Percentiles rank a stretch among this genome's conserved stretches.
phyloP scores from a whole-genome alignment of 2,329 filamentous ascomycete species.

The Nemania serpens region DNA sequence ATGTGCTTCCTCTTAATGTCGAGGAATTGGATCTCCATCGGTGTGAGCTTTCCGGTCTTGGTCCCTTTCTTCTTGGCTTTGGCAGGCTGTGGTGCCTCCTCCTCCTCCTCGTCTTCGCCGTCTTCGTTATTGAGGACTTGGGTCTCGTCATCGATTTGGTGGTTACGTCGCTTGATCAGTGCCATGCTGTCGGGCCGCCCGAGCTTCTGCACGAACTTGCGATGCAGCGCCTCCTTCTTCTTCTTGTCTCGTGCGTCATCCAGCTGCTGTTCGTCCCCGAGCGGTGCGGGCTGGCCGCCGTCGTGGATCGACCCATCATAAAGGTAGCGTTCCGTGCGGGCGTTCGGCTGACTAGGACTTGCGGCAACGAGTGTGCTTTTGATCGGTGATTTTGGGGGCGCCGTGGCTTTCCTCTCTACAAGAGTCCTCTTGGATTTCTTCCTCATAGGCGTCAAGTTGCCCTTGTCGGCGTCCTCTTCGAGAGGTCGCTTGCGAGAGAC shows the following conservation, averaged over 20 bases:
- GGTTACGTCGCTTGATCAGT: slow-evolving; percentile 65
- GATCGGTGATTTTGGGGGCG: slow-evolving; percentile 45
- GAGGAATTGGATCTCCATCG: slow-evolving; percentile 90
- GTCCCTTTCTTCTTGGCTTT: slow-evolving; percentile 69
- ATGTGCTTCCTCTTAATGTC: slow-evolving; percentile 91
- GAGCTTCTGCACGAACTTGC: slow-evolving; percentile 87
- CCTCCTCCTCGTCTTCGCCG: slow-evolving; percentile 61
- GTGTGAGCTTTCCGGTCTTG: slow-evolving; percentile 81
- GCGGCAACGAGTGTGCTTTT: slow-evolving; percentile 27
- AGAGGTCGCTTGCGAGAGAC: slow-evolving; percentile 56
- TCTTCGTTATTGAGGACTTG: slow-evolving; percentile 56
- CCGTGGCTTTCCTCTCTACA: slow-evolving; percentile 47
- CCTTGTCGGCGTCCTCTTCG: slow-evolving; percentile 52
- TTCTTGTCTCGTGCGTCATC: slow-evolving; percentile 56
- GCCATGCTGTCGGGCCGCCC: slow-evolving; percentile 82
- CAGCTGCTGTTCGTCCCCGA: slow-evolving; percentile 48
- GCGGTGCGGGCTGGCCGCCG: slow-evolving; percentile 45
- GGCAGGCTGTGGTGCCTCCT: slow-evolving; percentile 52
- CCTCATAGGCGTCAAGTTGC: slow-evolving; percentile 47
- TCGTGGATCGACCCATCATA: slow-evolving; percentile 55
- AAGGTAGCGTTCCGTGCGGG: slow-evolving; percentile 57
- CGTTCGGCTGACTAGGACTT: slow-evolving; percentile 37
- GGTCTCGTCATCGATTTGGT: slow-evolving; percentile 57
- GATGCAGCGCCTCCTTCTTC: slow-evolving; percentile 74
- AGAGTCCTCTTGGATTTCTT: slow-evolving; percentile 54